A percentile compares a stretch with the other conserved stretches of the same genome.
Evolutionary conservation across 2,329 filamentous ascomycete genomes (phyloP).

Genomic region (Fusarium pseudograminearum): DNA sequence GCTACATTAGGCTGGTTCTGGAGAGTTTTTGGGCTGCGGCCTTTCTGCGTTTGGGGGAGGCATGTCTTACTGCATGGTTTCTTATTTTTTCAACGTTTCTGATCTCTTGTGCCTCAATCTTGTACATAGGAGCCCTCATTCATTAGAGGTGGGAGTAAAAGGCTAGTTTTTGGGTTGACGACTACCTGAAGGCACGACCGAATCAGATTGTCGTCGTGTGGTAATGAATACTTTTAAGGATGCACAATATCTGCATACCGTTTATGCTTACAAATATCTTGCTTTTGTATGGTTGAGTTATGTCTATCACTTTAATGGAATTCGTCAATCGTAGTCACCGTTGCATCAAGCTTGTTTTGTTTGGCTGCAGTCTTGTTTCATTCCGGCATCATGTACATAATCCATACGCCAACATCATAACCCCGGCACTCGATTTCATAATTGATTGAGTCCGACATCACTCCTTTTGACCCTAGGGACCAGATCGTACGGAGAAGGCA

Average conservation of each 20-base stretch:
- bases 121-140: conserved; percentile 11
- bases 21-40: conserved; percentile 23
- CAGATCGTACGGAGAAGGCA: conserved; percentile 33
- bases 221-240: conserved; percentile 40
- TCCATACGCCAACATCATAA: conserved; percentile 46
- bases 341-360: neutral
- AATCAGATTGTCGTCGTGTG: conserved; percentile 23
- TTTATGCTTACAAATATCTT: neutral
- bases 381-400: conserved; percentile 49
- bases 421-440: conserved; percentile 38
- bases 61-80: conserved; percentile 12
- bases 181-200: conserved; percentile 11
- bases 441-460: conserved; percentile 30
- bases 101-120: conserved; percentile 12
- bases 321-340: neutral
- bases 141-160: conserved; percentile 15
- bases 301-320: neutral
- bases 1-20: conserved; percentile 34
- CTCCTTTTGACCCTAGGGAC: conserved; percentile 40
- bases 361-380: conserved; percentile 43
- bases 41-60: conserved; percentile 26
- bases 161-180: conserved; percentile 6
- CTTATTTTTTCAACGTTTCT: neutral
- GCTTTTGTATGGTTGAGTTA: neutral
- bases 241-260: conserved; percentile 35